A percentile compares a stretch with the other conserved stretches of the same genome.
phyloP scores from a whole-genome alignment of 2,329 filamentous ascomycete genomes.

The Aspergillus melleus region DNA sequence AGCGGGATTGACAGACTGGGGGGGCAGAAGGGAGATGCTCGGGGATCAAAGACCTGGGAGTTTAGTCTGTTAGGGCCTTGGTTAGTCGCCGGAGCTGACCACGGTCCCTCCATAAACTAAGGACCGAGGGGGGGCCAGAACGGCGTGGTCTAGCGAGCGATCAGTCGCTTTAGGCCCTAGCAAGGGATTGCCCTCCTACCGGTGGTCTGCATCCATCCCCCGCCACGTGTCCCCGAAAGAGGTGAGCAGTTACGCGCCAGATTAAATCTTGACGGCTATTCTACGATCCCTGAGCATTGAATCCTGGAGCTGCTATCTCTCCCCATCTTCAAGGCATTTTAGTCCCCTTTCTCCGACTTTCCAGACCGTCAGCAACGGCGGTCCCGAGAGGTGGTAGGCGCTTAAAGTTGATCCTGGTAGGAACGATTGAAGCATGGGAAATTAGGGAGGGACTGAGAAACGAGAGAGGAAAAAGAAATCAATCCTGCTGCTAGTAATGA shows the following conservation, averaged over 20 bases:
- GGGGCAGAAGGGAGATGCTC: not conserved
- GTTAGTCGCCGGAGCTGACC: slow-evolving; percentile 16
- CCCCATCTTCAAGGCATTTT: not conserved
- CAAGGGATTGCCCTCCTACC: not conserved
- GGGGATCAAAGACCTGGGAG: slow-evolving; percentile 9
- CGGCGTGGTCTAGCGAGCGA: not conserved
- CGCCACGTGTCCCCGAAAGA: slow-evolving; percentile 20
- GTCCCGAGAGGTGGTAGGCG: slow-evolving; percentile 13
- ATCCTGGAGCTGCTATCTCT: not conserved
- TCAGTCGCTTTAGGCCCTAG: slow-evolving; percentile 5
- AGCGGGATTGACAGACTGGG: slow-evolving; percentile 12
- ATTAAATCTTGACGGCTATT: slow-evolving; percentile 7
- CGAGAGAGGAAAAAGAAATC: not conserved
- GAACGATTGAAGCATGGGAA: not conserved
- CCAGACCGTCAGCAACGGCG: slow-evolving; percentile 10
- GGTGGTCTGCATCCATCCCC: slow-evolving; percentile 16
- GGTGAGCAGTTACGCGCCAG: slow-evolving; percentile 19
- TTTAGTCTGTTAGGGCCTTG: slow-evolving; percentile 2
- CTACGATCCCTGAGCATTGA: not conserved
- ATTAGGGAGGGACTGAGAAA: not conserved
- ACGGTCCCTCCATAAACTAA: not conserved
- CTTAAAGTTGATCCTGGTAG: slow-evolving; percentile 6
- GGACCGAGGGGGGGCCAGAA: not conserved
- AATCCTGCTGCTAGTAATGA: not conserved
- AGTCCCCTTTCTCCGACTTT: not conserved